Evolutionary conservation across 225 moss, liverwort and hornwort species (phyloP).

Genomic region (Lunularia cruciata): DNA sequence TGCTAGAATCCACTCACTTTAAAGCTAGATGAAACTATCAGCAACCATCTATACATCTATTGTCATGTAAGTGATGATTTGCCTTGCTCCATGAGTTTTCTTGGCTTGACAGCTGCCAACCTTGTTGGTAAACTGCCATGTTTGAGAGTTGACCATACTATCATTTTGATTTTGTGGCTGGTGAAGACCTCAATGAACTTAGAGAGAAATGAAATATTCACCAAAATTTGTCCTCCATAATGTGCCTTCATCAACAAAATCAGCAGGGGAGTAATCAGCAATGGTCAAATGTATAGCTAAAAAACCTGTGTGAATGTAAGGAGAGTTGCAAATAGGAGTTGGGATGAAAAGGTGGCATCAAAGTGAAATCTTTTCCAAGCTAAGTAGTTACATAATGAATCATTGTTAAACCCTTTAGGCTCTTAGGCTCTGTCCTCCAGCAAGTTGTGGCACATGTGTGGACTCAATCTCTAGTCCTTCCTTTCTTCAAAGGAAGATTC

Average conservation of each 20-base stretch:
- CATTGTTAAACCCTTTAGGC: conserved; percentile 17
- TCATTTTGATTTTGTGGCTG: conserved; percentile 48
- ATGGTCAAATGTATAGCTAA: conserved; percentile 72
- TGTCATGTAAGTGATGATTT: conserved; percentile 78
- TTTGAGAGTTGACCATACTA: conserved; percentile 58
- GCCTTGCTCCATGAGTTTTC: conserved; percentile 60
- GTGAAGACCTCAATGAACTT: conserved; percentile 59
- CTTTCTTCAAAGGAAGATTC: conserved; percentile 48
- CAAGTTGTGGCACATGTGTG: conserved; percentile 55
- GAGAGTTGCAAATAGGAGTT: conserved; percentile 45
- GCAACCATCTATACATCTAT: conserved; percentile 60
- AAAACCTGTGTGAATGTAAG: conserved; percentile 42
- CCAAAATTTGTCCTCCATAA: conserved; percentile 35
- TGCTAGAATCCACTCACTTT: no score
- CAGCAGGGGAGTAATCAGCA: conserved; percentile 55
- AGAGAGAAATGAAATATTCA: conserved; percentile 18
- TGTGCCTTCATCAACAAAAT: conserved; percentile 23
- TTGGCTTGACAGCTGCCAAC: conserved; percentile 59
- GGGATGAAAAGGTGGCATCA: conserved; percentile 30
- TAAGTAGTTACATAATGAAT: neutral
- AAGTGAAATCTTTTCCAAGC: conserved; percentile 25
- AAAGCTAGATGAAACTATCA: no score
- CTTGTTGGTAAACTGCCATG: conserved; percentile 66
- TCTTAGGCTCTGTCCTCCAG: conserved; percentile 40
- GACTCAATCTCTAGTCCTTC: conserved; percentile 34